phyloP scores from a whole-genome alignment of 768 basidiomycete genomes.

The Stropharia rugosoannulata region DNA sequence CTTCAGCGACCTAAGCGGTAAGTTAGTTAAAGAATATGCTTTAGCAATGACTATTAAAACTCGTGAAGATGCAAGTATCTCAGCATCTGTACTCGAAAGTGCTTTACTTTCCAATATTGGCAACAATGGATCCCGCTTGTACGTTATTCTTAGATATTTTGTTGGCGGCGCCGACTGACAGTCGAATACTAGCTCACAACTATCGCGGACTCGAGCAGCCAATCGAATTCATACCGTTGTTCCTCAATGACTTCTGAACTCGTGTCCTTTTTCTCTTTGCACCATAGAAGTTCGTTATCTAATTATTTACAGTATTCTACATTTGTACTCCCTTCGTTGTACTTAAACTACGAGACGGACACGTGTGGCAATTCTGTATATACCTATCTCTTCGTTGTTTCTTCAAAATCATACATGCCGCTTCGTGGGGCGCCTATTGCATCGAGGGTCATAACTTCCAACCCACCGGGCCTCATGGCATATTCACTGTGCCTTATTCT shows the following conservation, averaged over 20 bases:
- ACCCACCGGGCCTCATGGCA: too few relatives aligned
- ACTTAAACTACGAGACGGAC: too few relatives aligned
- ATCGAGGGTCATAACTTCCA: too few relatives aligned
- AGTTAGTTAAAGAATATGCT: conserved; percentile 17
- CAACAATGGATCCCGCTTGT: conserved; percentile 68
- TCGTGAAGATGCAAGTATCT: conserved; percentile 64
- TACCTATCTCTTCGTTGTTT: too few relatives aligned
- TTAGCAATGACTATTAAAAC: neutral
- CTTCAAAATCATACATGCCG: too few relatives aligned
- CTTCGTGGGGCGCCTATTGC: too few relatives aligned
- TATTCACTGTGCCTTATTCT: too few relatives aligned
- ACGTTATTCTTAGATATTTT: conserved; percentile 28
- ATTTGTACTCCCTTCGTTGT: neutral
- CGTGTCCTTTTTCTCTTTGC: neutral
- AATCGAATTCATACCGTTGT: conserved; percentile 27
- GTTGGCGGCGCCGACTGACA: neutral
- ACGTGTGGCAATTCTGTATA: too few relatives aligned
- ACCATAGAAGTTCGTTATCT: neutral
- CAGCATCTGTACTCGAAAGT: conserved; percentile 78
- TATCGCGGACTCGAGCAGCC: conserved; percentile 33
- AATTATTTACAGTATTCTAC: neutral
- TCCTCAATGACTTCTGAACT: conserved; percentile 15
- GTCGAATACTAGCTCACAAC: conserved; percentile 30
- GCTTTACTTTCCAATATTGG: conserved; percentile 76
- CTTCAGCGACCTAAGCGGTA: conserved; percentile 87